A percentile compares a stretch with the other conserved stretches of the same genome.
These are phyloP conservation scores for Phytophthora idaei DNA, from an alignment of 352 stramenopile genomes.

Conservation along the genomic window DNA sequence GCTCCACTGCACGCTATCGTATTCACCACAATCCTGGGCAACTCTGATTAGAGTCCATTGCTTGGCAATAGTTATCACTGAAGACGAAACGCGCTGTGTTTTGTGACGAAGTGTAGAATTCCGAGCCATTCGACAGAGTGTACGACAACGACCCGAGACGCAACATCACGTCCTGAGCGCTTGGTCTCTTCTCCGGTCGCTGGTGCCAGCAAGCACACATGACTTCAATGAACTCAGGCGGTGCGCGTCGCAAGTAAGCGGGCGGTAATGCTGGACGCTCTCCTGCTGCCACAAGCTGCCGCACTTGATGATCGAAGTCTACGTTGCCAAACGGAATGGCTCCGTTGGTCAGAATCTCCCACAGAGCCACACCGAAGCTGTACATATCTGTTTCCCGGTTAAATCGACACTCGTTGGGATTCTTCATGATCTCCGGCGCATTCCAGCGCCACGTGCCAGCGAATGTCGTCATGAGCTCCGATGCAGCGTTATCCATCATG, in stretches of 20 bases:
- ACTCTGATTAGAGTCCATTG: slow-evolving; percentile 66
- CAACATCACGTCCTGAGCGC: slow-evolving; percentile 74
- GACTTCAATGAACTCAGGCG: slow-evolving; percentile 68
- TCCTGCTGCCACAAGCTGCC: slow-evolving; percentile 55
- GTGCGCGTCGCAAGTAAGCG: slow-evolving; percentile 51
- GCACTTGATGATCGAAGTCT: slow-evolving; percentile 73
- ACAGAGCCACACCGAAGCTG: slow-evolving; percentile 73
- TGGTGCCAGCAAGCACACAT: slow-evolving; percentile 71
- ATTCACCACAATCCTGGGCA: slow-evolving; percentile 40
- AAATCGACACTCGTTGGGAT: slow-evolving; percentile 69
- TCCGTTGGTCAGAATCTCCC: slow-evolving; percentile 77
- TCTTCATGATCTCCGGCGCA: slow-evolving; percentile 71
- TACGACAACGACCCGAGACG: slow-evolving; percentile 65
- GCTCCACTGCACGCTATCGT: not conserved
- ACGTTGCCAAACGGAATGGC: slow-evolving; percentile 68
- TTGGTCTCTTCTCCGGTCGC: slow-evolving; percentile 49
- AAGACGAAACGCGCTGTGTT: slow-evolving; percentile 59
- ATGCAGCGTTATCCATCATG: slow-evolving; percentile 36
- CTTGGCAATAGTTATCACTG: slow-evolving; percentile 77
- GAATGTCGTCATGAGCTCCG: slow-evolving; percentile 63
- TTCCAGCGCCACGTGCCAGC: slow-evolving; percentile 81
- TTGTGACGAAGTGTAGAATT: slow-evolving; percentile 39
- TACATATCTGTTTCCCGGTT: slow-evolving; percentile 81
- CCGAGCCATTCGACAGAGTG: slow-evolving; percentile 45
- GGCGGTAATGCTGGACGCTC: slow-evolving; percentile 59